Base-by-base conservation (phyloP, 495 filamentous ascomycete species). In the Lichina pygmaea region DNA sequence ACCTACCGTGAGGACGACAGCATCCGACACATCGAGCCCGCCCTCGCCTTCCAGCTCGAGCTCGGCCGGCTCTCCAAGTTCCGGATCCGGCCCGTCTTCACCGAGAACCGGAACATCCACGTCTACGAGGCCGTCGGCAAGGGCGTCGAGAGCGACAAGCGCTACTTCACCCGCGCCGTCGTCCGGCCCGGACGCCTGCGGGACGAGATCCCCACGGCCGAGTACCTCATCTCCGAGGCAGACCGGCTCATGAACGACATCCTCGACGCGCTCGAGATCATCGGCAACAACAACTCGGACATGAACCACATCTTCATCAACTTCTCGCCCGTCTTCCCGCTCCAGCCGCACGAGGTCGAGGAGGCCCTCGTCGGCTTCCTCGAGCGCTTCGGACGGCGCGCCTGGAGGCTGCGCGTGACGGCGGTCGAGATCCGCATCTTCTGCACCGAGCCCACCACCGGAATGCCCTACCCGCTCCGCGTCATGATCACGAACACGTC, bases 281-380 rank as follows among this genome's bases (percentile, higher is more conserved):
- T 94, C 54, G 91, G 91, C 48, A 93, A 91, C 70, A 95, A 92
- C 70, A 86, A 93, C 68, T 93, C 89, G 42, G 89, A 97, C 68
- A 68, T 97, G 54, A 97, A 97, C 67, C 91, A 97, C 66, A 93
- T 97, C 71, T 97, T 95, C 70, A 84, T 97, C 66, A 94, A 97
- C 70, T 97, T 97, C 66, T 82, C 80, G 0, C 78, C 78, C 9
- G 81, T 94, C 44, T 95, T 97, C 74, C 83, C 85, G 55, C 71
- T 97, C 36, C 66, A 81, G 57, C 85, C 89, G 9, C 60, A 73
- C 46, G 86, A 93, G 63, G 85, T 97, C 32, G 85, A 95, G 62
- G 73, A 92, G 60, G 89, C 89, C 11, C 71, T 97, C 41, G 83
- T 76, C 55, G 86, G 89, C 34, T 95, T 97, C 71, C 63, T 97